Percentiles rank a stretch among this genome's conserved stretches.
phyloP scores from a whole-genome alignment of 495 filamentous ascomycete genomes.

The Pseudevernia furfuracea region DNA sequence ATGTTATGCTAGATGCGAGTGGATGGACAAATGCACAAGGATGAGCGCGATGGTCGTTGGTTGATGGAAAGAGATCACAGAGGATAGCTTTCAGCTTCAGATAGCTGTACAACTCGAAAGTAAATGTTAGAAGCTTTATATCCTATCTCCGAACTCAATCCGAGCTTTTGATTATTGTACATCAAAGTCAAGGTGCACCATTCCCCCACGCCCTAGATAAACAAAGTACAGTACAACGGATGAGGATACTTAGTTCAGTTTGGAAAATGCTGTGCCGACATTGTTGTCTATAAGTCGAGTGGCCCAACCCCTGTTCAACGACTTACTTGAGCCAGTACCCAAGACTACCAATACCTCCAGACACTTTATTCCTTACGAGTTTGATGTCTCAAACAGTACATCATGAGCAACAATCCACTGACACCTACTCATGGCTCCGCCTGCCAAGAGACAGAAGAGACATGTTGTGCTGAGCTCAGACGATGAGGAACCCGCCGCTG shows the following conservation, averaged over 20 bases:
- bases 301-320: background rate
- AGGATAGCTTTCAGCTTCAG: background rate
- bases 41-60: background rate
- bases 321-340: background rate
- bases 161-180: no score
- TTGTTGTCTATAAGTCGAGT: background rate
- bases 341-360: background rate
- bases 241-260: no score
- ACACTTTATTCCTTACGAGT: background rate
- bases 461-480: conserved; percentile 39
- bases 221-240: no score
- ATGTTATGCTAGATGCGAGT: background rate
- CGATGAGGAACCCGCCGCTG: conserved; percentile 30
- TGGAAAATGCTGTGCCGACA: background rate
- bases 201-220: no score
- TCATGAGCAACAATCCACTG: background rate
- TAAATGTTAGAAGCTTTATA: no score
- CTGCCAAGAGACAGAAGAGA: conserved; percentile 42
- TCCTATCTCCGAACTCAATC: no score
- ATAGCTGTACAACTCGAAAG: background rate
- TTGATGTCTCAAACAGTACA: background rate
- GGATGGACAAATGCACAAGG: background rate
- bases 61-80: background rate
- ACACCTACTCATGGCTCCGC: conserved; percentile 36
- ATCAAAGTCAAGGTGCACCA: no score